Evolutionary conservation across 495 filamentous ascomycete genomes (phyloP).

Genomic region (Mytilinidion resinicola): DNA sequence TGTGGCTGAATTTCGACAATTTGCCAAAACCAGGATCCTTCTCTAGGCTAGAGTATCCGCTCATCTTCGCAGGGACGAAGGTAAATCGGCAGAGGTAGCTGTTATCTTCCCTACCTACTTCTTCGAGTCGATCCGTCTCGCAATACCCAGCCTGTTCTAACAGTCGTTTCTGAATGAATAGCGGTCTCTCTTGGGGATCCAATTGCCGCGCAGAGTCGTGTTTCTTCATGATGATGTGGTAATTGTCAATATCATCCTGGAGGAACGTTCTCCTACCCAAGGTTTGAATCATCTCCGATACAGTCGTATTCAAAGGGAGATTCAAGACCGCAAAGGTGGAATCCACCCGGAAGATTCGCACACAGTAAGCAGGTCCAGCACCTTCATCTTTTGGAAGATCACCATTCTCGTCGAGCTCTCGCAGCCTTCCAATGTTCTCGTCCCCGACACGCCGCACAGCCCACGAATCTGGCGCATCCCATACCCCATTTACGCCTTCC

Average conservation of each 20-base stretch:
- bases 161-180: constrained; percentile 87
- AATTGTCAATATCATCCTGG: constrained; percentile 82
- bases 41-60: constrained; percentile 66
- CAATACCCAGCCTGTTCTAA: constrained; percentile 90
- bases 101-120: constrained; percentile 95
- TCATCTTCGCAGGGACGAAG: constrained; percentile 81
- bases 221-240: constrained; percentile 90
- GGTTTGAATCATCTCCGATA: constrained; percentile 72
- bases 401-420: constrained; percentile 55
- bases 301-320: constrained; percentile 70
- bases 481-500: constrained; percentile 43
- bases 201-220: constrained; percentile 84
- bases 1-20: constrained; percentile 82
- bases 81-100: constrained; percentile 94
- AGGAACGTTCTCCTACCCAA: constrained; percentile 87
- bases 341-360: constrained; percentile 91
- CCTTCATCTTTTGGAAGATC: constrained; percentile 57
- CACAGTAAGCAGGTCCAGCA: constrained; percentile 68
- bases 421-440: constrained; percentile 52
- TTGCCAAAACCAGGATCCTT: constrained; percentile 74
- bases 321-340: constrained; percentile 90
- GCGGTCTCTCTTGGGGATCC: constrained; percentile 67
- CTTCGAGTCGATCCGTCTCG: constrained; percentile 79
- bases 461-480: constrained; percentile 94
- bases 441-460: constrained; percentile 65